Base-by-base conservation (phyloP, 2,329 filamentous ascomycete genomes). In the Cladophialophora chaetospira region DNA sequence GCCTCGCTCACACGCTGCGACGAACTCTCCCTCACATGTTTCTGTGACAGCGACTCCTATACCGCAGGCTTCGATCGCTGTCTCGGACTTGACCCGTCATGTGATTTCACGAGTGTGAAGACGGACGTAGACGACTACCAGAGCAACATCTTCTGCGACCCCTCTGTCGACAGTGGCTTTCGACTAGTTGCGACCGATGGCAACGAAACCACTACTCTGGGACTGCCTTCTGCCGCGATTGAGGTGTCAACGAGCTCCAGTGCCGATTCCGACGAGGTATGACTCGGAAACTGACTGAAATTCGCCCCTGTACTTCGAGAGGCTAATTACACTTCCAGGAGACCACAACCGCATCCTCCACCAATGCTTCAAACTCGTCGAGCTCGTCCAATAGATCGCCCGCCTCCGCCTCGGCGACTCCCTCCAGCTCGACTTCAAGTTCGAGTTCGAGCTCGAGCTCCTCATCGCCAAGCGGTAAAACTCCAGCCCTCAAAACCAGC, bases 1-100 rank as follows among this genome's bases (percentile, higher is more conserved):
- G 26, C 15, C n/a, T 51, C 48, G 29, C 36, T 51, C n/a, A 9
- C 36, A 5, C n/a, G 17, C 35, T 51, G 48, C 48, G 11, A 8
- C 1, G 25, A 43, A 17, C 23, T 33, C 4, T 31, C 35, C 15
- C n/a, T 51, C 19, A 19, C 29, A 3, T 40, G 48, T 26, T 43
- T 42, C 48, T 51, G 48, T 33, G n/a, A 28, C 5, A 51, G 21
- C 23, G 8, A 15, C 19, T 19, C 19, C 9, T 23, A 23, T 15
- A 38, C 25, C 15, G 36, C 9, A 3, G 17, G 19, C 17, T 51
- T 51, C n/a, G 33, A 40, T 25, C 3, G 29, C 11, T 51, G 48
- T 15, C 35, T 51, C 48, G 21, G 19, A n/a, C 15, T 15, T 35
- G 36, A 43, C 13, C n/a, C 26, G 2, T 25, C 35, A 4, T 51